Percentiles rank a stretch among this genome's conserved stretches.
Evolutionary conservation across 768 basidiomycete genomes (phyloP).

Genomic region (Lactarius akahatsu): DNA sequence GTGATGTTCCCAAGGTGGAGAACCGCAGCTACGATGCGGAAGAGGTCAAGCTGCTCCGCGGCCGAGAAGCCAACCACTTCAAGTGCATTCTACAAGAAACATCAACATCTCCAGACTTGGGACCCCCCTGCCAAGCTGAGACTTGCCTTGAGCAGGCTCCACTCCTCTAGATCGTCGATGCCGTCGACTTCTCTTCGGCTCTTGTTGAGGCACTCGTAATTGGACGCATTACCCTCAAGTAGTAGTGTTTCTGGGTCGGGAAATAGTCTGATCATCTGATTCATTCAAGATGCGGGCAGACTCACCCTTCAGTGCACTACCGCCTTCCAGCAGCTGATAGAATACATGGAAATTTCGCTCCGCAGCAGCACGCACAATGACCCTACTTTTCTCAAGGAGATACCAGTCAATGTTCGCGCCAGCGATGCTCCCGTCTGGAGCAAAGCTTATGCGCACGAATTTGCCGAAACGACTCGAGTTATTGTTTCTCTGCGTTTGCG

Average conservation of each 20-base stretch:
- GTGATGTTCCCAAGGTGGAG: conserved; percentile 94
- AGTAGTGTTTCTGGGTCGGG: conserved; percentile 62
- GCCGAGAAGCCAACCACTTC: conserved; percentile 86
- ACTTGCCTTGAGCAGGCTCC: conserved; percentile 70
- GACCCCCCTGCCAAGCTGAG: neutral
- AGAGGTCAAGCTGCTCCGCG: conserved; percentile 86
- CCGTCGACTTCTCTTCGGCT: conserved; percentile 92
- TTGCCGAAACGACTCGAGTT: conserved; percentile 99
- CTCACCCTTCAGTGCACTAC: conserved; percentile 65
- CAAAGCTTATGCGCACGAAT: conserved; percentile 94
- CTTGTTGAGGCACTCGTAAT: conserved; percentile 91
- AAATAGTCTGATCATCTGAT: conserved; percentile 15
- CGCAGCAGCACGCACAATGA: conserved; percentile 81
- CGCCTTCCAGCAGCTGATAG: conserved; percentile 89
- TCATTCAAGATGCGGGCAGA: conserved; percentile 21
- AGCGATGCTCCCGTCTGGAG: conserved; percentile 89
- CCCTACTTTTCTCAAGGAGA: conserved; percentile 93
- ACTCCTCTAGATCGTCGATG: conserved; percentile 88
- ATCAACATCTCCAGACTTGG: conserved; percentile 17
- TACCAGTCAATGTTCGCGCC: conserved; percentile 99
- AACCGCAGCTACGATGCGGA: conserved; percentile 90
- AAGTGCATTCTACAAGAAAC: conserved; percentile 60
- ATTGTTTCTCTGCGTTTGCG: conserved; percentile 97
- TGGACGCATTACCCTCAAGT: conserved; percentile 67
- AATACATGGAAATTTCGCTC: conserved; percentile 97